These are phyloP conservation scores for Lepidium didymum DNA, from an alignment of 345 rosid species.

Conservation along the genomic window DNA sequence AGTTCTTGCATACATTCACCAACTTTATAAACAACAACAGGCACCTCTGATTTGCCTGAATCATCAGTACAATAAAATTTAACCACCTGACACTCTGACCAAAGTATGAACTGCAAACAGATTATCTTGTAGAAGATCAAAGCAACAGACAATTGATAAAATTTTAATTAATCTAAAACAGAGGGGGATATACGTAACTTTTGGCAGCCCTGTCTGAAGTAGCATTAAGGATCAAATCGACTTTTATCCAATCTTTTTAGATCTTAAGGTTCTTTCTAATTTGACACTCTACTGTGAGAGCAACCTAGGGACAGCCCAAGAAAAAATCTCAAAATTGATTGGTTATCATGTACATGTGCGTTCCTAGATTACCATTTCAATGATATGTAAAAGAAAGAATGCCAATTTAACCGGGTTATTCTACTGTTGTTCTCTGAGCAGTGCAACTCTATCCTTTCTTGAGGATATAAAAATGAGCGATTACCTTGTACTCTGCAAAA, in stretches of 20 bases:
- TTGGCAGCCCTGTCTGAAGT: background rate
- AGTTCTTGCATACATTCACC: slow-evolving; percentile 99
- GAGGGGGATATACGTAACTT: background rate
- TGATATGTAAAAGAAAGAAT: background rate
- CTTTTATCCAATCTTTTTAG: background rate
- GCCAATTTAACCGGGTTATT: slow-evolving; percentile 1
- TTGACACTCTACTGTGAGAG: background rate
- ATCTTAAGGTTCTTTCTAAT: slow-evolving; percentile 1
- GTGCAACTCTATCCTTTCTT: slow-evolving; percentile 17
- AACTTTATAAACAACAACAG: slow-evolving; percentile 85
- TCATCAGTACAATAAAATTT: slow-evolving; percentile 27
- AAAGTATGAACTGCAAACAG: background rate
- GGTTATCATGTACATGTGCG: background rate
- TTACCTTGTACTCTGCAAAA: slow-evolving; percentile 94
- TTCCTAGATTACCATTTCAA: slow-evolving; percentile 9
- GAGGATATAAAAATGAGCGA: slow-evolving; percentile 28
- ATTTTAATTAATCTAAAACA: background rate
- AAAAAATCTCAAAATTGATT: background rate
- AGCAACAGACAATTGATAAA: slow-evolving; percentile 5
- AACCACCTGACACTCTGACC: slow-evolving; percentile 1
- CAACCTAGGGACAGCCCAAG: slow-evolving; percentile 10
- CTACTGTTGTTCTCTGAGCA: slow-evolving; percentile 12
- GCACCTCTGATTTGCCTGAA: slow-evolving; percentile 86
- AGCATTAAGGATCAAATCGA: background rate
- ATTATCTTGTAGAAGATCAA: background rate